Evolutionary conservation across 768 basidiomycete genomes (phyloP).

Genomic region (Naematelia aurantialba): DNA sequence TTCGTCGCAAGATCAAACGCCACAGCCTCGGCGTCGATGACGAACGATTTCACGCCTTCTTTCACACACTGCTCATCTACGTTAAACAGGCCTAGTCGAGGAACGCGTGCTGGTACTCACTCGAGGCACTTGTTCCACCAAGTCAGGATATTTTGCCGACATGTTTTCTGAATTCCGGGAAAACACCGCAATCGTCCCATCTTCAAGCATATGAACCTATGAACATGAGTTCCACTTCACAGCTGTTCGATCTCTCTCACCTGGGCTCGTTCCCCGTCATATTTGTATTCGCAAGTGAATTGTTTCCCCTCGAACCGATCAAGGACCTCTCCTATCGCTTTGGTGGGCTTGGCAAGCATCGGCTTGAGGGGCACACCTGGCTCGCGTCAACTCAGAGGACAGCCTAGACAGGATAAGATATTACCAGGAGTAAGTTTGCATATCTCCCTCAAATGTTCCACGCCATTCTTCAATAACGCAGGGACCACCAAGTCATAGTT

Average conservation of each 20-base stretch:
- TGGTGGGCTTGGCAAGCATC: slow-evolving; percentile 98
- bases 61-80: slow-evolving; percentile 68
- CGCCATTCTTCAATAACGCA: slow-evolving; percentile 73
- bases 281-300: slow-evolving; percentile 99
- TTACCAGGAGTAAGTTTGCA: slow-evolving; percentile 88
- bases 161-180: slow-evolving; percentile 98
- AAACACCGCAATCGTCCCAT: slow-evolving; percentile 84
- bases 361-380: slow-evolving; percentile 85
- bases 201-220: slow-evolving; percentile 75
- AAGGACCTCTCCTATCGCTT: slow-evolving; percentile 95
- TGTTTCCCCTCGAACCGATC: slow-evolving; percentile 92
- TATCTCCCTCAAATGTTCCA: slow-evolving; percentile 62
- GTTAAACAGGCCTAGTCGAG: background rate
- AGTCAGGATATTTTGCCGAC: slow-evolving; percentile 98
- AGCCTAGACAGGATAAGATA: too few species aligned
- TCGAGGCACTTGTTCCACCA: slow-evolving; percentile 86
- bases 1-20: slow-evolving; percentile 81
- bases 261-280: slow-evolving; percentile 97
- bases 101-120: slow-evolving; percentile 54
- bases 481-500: slow-evolving; percentile 89
- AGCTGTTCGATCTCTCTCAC: slow-evolving; percentile 48
- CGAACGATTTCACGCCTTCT: slow-evolving; percentile 77
- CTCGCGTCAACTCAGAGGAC: too few species aligned
- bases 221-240: background rate
- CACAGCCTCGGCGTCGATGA: slow-evolving; percentile 93